Evolutionary conservation across 768 basidiomycete genomes (phyloP), one percentile per base, ranked within the genome.

Genomic region (Multifurca ochricompacta): DNA sequence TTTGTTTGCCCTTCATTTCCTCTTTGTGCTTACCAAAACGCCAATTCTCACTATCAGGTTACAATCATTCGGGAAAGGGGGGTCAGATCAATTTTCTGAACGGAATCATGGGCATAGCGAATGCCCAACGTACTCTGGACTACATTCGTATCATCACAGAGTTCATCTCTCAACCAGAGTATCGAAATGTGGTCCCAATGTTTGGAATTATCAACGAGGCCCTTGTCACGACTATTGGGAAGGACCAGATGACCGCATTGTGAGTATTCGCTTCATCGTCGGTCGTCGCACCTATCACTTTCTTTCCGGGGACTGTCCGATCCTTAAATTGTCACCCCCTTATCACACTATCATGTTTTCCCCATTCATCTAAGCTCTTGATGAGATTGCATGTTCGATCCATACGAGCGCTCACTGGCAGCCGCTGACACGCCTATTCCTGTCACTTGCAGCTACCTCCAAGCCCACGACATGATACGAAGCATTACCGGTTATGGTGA

Each of bases 31-130:
- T 41, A 9, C 2, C 7, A n/a, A n/a, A n/a, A n/a, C 7, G 18
- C n/a, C 37, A n/a, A 3, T 28, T 10, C 9, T 39, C 32, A 19
- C 16, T 7, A 48, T 60, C 59, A 77, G 78, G 74, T 30, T 77
- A 73, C 59, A 82, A 82, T 58, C 79, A 85, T 63, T 81, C 71
- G 64, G 81, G 83, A 71, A 82, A 71, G 60, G 40, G 62, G 8
- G 88, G 87, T 4, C 68, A 71, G 16, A 68, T 88, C 64, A 87
- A 89, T 64, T 79, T 83, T 54, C 55, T 87, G 56, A 69, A 74
- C 51, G 85, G 86, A 6, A 81, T 82, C 52, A 93, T 93, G 91
- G 92, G 92, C 11, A 62, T 91, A 41, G 89, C 90, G 44, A 95
- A 94, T 65, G 93, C 88, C 7, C 79, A 94, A 67, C 77, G 91